Evolutionary conservation across 2,329 filamentous ascomycete species (phyloP).

Genomic region (Neonectria faginata): DNA sequence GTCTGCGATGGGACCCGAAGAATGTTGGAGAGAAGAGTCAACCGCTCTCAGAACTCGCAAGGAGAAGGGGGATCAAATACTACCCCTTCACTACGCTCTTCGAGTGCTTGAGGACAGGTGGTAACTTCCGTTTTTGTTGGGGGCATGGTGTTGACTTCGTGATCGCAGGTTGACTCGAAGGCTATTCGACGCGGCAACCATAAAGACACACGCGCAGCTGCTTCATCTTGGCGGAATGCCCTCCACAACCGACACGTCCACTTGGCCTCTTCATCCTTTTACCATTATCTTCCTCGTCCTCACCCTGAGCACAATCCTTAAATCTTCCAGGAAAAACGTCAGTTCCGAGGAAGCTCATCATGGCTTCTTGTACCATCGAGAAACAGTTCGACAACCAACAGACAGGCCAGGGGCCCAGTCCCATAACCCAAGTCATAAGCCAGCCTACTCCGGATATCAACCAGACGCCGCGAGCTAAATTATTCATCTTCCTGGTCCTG

Average conservation of each 20-base stretch:
- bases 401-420: not conserved
- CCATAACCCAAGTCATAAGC: not conserved
- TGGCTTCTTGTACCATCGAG: not conserved
- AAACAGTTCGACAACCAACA: not conserved
- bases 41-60: too few species aligned
- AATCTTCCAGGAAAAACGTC: not conserved
- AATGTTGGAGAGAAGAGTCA: not conserved
- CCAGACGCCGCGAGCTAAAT: constrained; percentile 16
- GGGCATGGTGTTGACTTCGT: constrained; percentile 8
- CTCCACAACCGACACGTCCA: too few species aligned
- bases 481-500: constrained; percentile 38
- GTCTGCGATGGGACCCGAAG: not conserved
- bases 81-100: not conserved
- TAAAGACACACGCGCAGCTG: not conserved
- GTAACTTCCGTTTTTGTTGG: not conserved
- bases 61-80: constrained; percentile 1
- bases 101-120: too few species aligned
- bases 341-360: not conserved
- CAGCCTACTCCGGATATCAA: not conserved
- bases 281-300: not conserved
- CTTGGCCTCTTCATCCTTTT: not conserved
- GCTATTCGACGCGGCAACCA: not conserved
- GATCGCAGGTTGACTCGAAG: not conserved
- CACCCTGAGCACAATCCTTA: not conserved
- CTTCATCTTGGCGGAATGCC: not conserved